phyloP scores from a whole-genome alignment of 2,329 filamentous ascomycete genomes.

The Mycosphaerella arachidis region DNA sequence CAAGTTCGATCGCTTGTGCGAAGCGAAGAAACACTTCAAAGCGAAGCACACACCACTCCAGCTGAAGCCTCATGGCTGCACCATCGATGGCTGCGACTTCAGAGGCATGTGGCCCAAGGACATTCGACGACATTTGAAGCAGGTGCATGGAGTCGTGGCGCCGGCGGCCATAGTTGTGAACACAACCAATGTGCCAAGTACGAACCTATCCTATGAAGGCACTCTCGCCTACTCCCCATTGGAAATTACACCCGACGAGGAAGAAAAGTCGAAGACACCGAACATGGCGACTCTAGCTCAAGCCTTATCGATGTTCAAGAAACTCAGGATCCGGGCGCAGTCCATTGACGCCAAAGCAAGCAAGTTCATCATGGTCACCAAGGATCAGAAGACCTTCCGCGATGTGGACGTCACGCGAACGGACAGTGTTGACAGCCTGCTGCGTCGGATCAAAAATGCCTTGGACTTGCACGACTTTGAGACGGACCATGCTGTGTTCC shows the following conservation, averaged over 20 bases:
- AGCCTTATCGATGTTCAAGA: background rate
- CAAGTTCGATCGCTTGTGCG: background rate
- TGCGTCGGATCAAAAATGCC: background rate
- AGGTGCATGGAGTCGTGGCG: background rate
- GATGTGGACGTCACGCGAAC: background rate
- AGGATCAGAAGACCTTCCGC: background rate
- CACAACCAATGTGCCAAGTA: background rate
- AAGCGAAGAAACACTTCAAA: conserved; percentile 1
- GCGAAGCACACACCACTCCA: background rate
- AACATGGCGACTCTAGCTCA: background rate
- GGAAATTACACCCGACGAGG: background rate
- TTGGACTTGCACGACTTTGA: background rate
- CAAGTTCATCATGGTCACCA: background rate
- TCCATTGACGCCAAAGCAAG: background rate
- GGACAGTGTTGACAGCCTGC: background rate
- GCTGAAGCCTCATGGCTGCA: background rate
- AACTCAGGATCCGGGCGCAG: background rate
- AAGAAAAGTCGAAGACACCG: background rate
- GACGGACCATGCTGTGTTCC: background rate
- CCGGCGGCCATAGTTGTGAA: background rate
- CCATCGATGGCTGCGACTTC: background rate
- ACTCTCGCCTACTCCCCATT: background rate
- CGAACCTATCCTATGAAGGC: background rate
- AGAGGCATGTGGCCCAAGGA: conserved; percentile 1
- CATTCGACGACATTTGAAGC: background rate